phyloP scores from a whole-genome alignment of 2,329 filamentous ascomycete species.

The Epichloe bromicola region DNA sequence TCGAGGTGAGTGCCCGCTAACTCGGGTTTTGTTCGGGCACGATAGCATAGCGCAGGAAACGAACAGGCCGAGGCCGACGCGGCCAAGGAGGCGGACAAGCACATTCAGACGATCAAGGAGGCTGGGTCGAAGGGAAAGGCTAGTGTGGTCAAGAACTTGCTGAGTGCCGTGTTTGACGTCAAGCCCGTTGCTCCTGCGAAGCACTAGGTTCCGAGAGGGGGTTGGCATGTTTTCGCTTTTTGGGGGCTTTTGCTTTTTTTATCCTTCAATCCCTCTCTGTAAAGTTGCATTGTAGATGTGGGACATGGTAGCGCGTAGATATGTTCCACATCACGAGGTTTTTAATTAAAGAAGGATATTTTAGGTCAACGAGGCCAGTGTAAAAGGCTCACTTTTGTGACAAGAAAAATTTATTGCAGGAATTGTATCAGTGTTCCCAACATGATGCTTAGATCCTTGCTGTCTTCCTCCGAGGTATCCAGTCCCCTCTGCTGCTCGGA shows the following conservation, averaged over 20 bases:
- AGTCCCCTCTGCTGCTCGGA: constrained; percentile 42
- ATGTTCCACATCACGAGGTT: background rate
- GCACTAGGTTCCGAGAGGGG: constrained; percentile 10
- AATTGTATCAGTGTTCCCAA: constrained; percentile 38
- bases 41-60: constrained; percentile 84
- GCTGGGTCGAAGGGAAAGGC: constrained; percentile 68
- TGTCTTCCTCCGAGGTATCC: constrained; percentile 44
- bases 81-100: constrained; percentile 63
- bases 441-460: constrained; percentile 45
- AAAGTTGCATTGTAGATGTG: background rate
- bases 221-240: background rate
- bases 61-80: constrained; percentile 63
- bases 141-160: constrained; percentile 69
- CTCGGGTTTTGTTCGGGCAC: background rate
- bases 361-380: too few relatives aligned
- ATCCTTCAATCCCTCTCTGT: background rate
- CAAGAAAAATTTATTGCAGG: constrained; percentile 20
- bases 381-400: background rate
- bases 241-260: background rate
- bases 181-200: constrained; percentile 47
- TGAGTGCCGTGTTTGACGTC: constrained; percentile 74
- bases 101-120: constrained; percentile 70
- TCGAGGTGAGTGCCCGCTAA: background rate
- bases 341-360: too few relatives aligned
- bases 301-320: background rate